Percentiles rank a stretch among this genome's conserved stretches.
Evolutionary conservation across 2,329 filamentous ascomycete species (phyloP).

Genomic region (Cladobotryum mycophilum): DNA sequence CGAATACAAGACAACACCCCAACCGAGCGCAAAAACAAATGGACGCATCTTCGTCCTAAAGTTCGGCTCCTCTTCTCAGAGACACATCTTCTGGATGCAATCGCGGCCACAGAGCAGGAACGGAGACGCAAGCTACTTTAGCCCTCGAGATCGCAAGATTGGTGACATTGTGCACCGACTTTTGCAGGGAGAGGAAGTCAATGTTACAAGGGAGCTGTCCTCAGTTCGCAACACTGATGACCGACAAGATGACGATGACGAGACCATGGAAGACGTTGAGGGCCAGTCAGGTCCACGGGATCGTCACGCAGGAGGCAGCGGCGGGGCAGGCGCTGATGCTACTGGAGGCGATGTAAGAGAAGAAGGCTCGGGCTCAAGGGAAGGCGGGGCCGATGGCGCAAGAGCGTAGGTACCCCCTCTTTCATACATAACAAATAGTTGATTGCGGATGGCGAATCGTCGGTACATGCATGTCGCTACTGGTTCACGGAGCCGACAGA

Average conservation of each 20-base stretch:
- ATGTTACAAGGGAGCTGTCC: constrained; percentile 67
- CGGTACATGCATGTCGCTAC: constrained; percentile 15
- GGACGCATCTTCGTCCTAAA: constrained; percentile 91
- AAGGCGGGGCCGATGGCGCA: constrained; percentile 92
- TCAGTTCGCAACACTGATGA: constrained; percentile 49
- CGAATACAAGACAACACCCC: constrained; percentile 51
- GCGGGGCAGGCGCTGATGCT: constrained; percentile 78
- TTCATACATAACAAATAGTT: constrained; percentile 17
- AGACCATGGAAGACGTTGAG: constrained; percentile 55
- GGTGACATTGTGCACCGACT: constrained; percentile 80
- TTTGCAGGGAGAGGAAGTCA: constrained; percentile 81
- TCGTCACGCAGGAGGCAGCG: constrained; percentile 56
- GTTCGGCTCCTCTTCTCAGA: constrained; percentile 85
- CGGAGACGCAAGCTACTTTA: constrained; percentile 71
- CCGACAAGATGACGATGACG: constrained; percentile 50
- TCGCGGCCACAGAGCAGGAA: constrained; percentile 70
- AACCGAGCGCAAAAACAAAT: constrained; percentile 61
- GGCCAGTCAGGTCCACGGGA: constrained; percentile 54
- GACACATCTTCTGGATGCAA: constrained; percentile 94
- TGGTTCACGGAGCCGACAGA: constrained; percentile 10
- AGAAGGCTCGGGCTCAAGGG: constrained; percentile 80
- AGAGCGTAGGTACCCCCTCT: constrained; percentile 84
- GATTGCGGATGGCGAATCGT: constrained; percentile 18
- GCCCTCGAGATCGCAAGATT: constrained; percentile 77
- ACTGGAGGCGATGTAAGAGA: constrained; percentile 88